phyloP scores from a whole-genome alignment of 1,139 yeast species.

The Sugiyamaella xylanicola region DNA sequence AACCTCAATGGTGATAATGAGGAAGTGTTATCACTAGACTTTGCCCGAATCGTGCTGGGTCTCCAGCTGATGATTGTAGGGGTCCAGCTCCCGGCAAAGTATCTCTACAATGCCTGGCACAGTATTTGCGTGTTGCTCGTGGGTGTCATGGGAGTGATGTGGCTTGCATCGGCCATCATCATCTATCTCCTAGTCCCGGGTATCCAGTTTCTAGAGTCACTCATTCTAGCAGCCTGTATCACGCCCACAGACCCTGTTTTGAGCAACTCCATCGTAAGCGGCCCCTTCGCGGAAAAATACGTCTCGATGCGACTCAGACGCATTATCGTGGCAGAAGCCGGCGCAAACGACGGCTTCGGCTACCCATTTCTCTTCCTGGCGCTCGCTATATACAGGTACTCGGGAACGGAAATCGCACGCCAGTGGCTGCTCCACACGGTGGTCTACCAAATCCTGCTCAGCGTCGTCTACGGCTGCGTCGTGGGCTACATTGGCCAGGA shows the following conservation, averaged over 20 bases:
- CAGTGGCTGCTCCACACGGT: slow-evolving; percentile 45
- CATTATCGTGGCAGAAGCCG: slow-evolving; percentile 46
- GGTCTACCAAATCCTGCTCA: slow-evolving; percentile 43
- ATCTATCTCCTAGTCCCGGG: slow-evolving; percentile 43
- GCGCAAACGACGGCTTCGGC: slow-evolving; percentile 48
- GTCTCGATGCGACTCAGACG: slow-evolving; percentile 40
- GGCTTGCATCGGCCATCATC: slow-evolving; percentile 46
- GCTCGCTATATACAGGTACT: slow-evolving; percentile 38
- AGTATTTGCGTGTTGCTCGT: slow-evolving; percentile 44
- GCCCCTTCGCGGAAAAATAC: slow-evolving; percentile 46
- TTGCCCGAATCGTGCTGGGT: slow-evolving; percentile 46
- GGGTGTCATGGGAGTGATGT: slow-evolving; percentile 48
- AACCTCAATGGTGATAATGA: slow-evolving; percentile 17
- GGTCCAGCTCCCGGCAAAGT: slow-evolving; percentile 48
- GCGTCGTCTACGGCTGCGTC: slow-evolving; percentile 41
- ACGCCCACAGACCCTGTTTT: slow-evolving; percentile 53
- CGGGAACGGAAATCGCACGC: slow-evolving; percentile 38
- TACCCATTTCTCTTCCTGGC: slow-evolving; percentile 47
- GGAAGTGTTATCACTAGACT: slow-evolving; percentile 36
- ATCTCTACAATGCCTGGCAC: slow-evolving; percentile 40
- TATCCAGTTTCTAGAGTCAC: slow-evolving; percentile 42
- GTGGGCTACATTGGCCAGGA: slow-evolving; percentile 41
- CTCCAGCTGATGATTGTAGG: slow-evolving; percentile 48
- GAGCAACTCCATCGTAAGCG: slow-evolving; percentile 48
- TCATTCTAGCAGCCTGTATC: slow-evolving; percentile 47